phyloP scores from a whole-genome alignment of 176 grass and related monocot species.

The Tillandsia fasciculata region DNA sequence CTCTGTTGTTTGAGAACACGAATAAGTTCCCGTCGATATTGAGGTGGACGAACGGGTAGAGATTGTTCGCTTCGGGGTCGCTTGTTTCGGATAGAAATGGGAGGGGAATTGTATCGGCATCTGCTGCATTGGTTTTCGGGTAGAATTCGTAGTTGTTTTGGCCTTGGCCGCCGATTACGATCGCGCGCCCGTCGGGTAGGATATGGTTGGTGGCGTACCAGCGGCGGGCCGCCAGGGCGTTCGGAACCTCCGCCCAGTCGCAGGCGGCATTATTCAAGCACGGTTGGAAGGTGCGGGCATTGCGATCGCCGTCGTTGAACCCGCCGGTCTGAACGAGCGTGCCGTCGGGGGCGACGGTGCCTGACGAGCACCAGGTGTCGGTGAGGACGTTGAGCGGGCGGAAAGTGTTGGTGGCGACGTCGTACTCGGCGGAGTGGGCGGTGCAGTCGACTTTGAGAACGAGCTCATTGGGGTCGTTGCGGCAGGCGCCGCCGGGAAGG shows the following conservation, averaged over 20 bases:
- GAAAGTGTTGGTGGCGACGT: slow-evolving; percentile 27
- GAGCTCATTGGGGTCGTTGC: slow-evolving; percentile 41
- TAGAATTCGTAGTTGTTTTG: slow-evolving; percentile 82
- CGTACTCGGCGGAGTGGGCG: slow-evolving; percentile 68
- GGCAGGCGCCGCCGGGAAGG: slow-evolving; percentile 46
- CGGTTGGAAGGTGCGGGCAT: slow-evolving; percentile 38
- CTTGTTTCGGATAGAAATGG: slow-evolving; percentile 32
- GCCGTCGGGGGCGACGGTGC: slow-evolving; percentile 58
- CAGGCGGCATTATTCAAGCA: slow-evolving; percentile 25
- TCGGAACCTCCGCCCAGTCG: slow-evolving; percentile 58
- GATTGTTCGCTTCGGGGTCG: slow-evolving; percentile 72
- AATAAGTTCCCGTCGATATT: slow-evolving; percentile 84
- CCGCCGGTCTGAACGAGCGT: slow-evolving; percentile 68
- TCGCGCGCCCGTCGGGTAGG: slow-evolving; percentile 62
- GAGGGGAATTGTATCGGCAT: slow-evolving; percentile 18
- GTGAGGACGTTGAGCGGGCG: slow-evolving; percentile 51
- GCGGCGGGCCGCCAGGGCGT: slow-evolving; percentile 34
- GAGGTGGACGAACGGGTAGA: slow-evolving; percentile 74
- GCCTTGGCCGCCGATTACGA: slow-evolving; percentile 56
- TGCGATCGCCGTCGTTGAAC: slow-evolving; percentile 61
- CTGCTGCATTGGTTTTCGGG: slow-evolving; percentile 32
- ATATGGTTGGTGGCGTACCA: slow-evolving; percentile 87
- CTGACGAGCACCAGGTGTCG: slow-evolving; percentile 82
- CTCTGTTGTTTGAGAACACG: slow-evolving; percentile 71
- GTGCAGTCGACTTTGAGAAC: slow-evolving; percentile 47